Base-by-base conservation (phyloP, 2,329 filamentous ascomycete species). In the Plectosphaerella sp. region DNA sequence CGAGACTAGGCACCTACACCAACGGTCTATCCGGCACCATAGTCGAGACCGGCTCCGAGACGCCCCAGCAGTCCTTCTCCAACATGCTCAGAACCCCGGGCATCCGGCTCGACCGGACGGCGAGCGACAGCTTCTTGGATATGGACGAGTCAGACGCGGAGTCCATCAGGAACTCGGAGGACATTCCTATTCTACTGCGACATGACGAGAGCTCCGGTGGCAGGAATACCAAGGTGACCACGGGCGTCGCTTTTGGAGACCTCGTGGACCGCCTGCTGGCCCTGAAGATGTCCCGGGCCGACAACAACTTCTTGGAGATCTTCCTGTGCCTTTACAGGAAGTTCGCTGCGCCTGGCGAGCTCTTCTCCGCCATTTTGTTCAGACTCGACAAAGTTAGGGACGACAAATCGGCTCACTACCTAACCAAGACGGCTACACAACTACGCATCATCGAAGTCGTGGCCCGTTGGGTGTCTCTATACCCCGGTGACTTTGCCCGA, bases 281-380 rank as follows among this genome's bases (percentile, higher is more conserved):
- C 1, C 82, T 89, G 56, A 89, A 89, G 36, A 86, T 93, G 73
- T 91, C 89, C 25, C 91, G 90, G 64, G 80, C 86, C n/a, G 94
- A 97, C 64, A 80, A 82, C 53, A 96, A 96, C 67, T 99, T 97
- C 64, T 82, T 83, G 2, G 84, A 91, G 45, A 86, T 96, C 16
- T 97, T 97, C 62, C 77, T 97, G 28, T 96, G 93, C 58, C 76
- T 97, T 14, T 97, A 97, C 70, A 87, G 94, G 56, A 95, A 94
- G 67, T 97, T 99, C 65, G 88, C 91, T 4, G 83, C 92, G 2
- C 94, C 94, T 0, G 80, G 82, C 10, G 81, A 87, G 58, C 78
- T 99, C 5, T 83, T 97, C 49, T 80, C 85, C 41, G 85, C 89
- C 8, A 88, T 97, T 45, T 76, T 96, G 41, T 78, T 86, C 53